A percentile compares a stretch with the other conserved stretches of the same genome.
Conservation (phyloP, 1,139 yeast genomes). For the Blastobotrys capitulatus region DNA sequence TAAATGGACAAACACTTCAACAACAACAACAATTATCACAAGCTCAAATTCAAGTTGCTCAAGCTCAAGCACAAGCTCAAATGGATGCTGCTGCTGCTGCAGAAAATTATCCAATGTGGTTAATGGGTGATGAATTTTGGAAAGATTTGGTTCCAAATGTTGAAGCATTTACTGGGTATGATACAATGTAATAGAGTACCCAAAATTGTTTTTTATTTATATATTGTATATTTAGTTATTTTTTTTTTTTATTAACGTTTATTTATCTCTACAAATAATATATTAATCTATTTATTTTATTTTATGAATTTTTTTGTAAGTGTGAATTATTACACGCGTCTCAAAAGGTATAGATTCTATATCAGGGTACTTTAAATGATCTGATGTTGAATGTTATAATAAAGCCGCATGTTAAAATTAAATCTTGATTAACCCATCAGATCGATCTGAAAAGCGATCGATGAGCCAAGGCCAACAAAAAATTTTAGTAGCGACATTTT, state of each 20-base stretch:
- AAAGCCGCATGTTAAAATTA: too few species aligned
- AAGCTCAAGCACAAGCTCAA: neutral
- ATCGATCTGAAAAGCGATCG: too few species aligned
- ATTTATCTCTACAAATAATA: neutral
- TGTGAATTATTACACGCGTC: too few species aligned
- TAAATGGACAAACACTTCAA: neutral
- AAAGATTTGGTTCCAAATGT: constrained; percentile 29
- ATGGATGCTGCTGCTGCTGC: constrained; percentile 10
- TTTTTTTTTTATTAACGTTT: neutral
- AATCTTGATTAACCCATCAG: too few species aligned
- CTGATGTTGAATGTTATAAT: too few species aligned
- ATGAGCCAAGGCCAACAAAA: too few species aligned
- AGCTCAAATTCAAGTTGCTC: neutral
- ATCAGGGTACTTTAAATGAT: too few species aligned
- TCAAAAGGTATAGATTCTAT: too few species aligned
- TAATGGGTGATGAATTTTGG: constrained; percentile 30
- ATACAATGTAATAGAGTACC: constrained; percentile 14
- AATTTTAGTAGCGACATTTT: too few species aligned
- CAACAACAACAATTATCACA: neutral
- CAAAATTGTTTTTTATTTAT: neutral
- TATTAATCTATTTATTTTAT: too few species aligned
- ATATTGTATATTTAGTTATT: neutral
- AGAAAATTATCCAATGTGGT: constrained; percentile 25
- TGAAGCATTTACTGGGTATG: constrained; percentile 30
- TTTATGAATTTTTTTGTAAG: too few species aligned